These are phyloP conservation scores for Chlorencoelia australis DNA, from an alignment of 2,329 filamentous ascomycete genomes.

Conservation along the genomic window DNA sequence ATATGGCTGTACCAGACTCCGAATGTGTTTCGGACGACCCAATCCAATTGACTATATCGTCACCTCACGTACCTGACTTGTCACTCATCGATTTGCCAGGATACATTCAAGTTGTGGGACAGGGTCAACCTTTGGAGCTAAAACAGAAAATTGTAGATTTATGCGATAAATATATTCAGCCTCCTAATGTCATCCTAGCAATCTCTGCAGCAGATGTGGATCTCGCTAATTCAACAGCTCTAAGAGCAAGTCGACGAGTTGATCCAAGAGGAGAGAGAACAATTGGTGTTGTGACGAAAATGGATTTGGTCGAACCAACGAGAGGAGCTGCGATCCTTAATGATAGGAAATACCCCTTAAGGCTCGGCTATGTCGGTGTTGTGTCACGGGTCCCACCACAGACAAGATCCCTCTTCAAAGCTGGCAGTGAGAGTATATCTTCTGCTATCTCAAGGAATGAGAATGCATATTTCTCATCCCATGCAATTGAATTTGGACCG, in stretches of 20 bases:
- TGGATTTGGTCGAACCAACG: slow-evolving; percentile 85
- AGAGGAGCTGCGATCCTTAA: slow-evolving; percentile 70
- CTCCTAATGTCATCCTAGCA: slow-evolving; percentile 91
- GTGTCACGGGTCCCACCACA: slow-evolving; percentile 65
- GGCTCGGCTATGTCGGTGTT: slow-evolving; percentile 94
- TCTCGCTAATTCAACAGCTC: slow-evolving; percentile 86
- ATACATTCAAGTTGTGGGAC: slow-evolving; percentile 91
- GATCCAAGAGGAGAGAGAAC: slow-evolving; percentile 92
- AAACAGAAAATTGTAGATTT: slow-evolving; percentile 95
- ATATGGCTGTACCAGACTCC: slow-evolving; percentile 78
- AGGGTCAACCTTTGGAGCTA: slow-evolving; percentile 80
- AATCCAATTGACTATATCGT: slow-evolving; percentile 92
- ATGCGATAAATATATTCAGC: slow-evolving; percentile 95
- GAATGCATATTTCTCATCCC: slow-evolving; percentile 72
- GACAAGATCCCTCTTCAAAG: slow-evolving; percentile 63
- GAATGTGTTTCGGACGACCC: slow-evolving; percentile 96
- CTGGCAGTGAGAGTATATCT: slow-evolving; percentile 69
- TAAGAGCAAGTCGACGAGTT: slow-evolving; percentile 81
- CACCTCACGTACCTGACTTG: slow-evolving; percentile 86
- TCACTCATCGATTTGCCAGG: slow-evolving; percentile 94
- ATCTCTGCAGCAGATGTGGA: slow-evolving; percentile 98
- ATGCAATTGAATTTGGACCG: slow-evolving; percentile 70
- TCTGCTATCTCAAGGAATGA: slow-evolving; percentile 81
- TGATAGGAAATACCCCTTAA: slow-evolving; percentile 86
- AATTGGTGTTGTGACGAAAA: slow-evolving; percentile 98